Percentiles rank a stretch among this genome's conserved stretches.
Evolutionary conservation across 192 early-diverging fungal species (phyloP).

Genomic region (Globomyces pollinis-pini): DNA sequence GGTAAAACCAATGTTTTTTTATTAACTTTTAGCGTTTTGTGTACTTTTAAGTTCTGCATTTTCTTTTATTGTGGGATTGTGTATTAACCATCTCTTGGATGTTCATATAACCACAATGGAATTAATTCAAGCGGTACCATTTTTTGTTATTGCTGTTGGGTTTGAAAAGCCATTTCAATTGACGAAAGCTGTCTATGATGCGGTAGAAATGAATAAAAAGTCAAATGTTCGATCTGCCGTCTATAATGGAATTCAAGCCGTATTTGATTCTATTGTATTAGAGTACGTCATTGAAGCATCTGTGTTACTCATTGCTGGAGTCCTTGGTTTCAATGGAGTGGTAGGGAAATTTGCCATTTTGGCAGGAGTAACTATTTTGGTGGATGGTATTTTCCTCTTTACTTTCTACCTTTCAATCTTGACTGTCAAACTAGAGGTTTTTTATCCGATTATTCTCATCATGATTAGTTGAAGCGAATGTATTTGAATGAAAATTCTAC

Average conservation of each 20-base stretch:
- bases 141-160: slow-evolving; percentile 83
- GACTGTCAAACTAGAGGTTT: slow-evolving; percentile 74
- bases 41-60: slow-evolving; percentile 27
- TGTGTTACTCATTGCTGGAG: slow-evolving; percentile 67
- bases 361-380: slow-evolving; percentile 69
- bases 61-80: slow-evolving; percentile 26
- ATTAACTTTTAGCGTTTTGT: slow-evolving; percentile 29
- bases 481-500: background rate
- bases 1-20: too few relatives aligned
- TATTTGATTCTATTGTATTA: slow-evolving; percentile 53
- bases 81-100: slow-evolving; percentile 19
- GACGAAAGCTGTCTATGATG: slow-evolving; percentile 68
- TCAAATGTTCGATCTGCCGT: slow-evolving; percentile 52
- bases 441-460: background rate
- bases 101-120: slow-evolving; percentile 24
- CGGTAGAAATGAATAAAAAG: slow-evolving; percentile 3
- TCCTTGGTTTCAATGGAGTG: slow-evolving; percentile 49
- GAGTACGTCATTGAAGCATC: slow-evolving; percentile 80
- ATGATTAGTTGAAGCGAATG: too few relatives aligned
- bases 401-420: slow-evolving; percentile 80
- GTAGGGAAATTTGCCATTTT: slow-evolving; percentile 77
- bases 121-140: slow-evolving; percentile 76
- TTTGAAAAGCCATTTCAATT: slow-evolving; percentile 81
- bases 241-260: slow-evolving; percentile 53
- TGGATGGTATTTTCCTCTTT: slow-evolving; percentile 76